A percentile compares a stretch with the other conserved stretches of the same genome.
Evolutionary conservation across 2,329 filamentous ascomycete species (phyloP).

Genomic region (Kalmusia sp.): DNA sequence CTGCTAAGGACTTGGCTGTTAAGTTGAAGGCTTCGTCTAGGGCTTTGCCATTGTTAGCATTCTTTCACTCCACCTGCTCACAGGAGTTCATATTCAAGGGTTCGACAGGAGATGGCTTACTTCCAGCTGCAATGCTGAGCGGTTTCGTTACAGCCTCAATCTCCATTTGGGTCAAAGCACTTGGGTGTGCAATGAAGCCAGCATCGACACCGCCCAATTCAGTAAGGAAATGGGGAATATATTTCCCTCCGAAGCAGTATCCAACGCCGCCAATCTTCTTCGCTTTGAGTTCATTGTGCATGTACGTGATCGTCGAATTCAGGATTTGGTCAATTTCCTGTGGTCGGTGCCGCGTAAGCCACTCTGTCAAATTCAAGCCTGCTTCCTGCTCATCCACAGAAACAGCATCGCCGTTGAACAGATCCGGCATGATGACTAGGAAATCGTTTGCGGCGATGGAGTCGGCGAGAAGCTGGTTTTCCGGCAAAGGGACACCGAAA

Average conservation of each 20-base stretch:
- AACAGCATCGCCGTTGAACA: conserved; percentile 40
- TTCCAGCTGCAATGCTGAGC: conserved; percentile 68
- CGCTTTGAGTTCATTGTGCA: conserved; percentile 58
- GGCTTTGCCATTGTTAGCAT: conserved; percentile 16
- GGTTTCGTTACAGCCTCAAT: conserved; percentile 70
- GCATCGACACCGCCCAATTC: conserved; percentile 62
- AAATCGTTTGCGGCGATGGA: conserved; percentile 37
- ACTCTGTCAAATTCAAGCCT: conserved; percentile 45
- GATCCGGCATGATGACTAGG: conserved; percentile 38
- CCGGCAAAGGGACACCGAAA: conserved; percentile 38
- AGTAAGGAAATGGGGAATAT: conserved; percentile 68
- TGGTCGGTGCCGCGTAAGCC: conserved; percentile 54
- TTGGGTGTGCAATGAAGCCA: conserved; percentile 76
- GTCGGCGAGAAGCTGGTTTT: conserved; percentile 43
- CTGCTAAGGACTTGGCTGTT: conserved; percentile 14
- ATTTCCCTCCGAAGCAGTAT: conserved; percentile 80
- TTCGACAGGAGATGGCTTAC: conserved; percentile 36
- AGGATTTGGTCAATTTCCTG: conserved; percentile 56
- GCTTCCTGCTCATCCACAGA: conserved; percentile 36
- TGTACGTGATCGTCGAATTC: conserved; percentile 60
- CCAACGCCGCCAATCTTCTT: conserved; percentile 69
- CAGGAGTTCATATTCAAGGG: conserved; percentile 13
- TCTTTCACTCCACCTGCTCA: too few relatives aligned
- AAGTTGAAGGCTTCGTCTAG: conserved; percentile 19
- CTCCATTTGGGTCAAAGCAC: conserved; percentile 70